These are phyloP conservation scores for Bryoglossum gracile DNA, from an alignment of 495 filamentous ascomycete species.

Conservation along the genomic window DNA sequence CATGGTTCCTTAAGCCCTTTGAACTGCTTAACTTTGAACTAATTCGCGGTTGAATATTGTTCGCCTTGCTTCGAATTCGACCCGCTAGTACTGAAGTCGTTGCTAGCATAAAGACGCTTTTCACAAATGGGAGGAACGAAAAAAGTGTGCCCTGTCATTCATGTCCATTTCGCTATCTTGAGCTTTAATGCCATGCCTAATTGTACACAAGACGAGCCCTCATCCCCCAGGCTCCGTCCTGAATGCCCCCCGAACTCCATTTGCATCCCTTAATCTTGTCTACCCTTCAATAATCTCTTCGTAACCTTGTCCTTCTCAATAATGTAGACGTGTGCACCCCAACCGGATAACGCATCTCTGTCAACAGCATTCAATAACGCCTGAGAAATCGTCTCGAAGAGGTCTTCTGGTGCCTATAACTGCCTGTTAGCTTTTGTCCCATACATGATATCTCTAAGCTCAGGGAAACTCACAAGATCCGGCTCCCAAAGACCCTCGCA, in stretches of 20 bases:
- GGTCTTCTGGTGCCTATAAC: conserved; percentile 72
- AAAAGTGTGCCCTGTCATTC: conserved; percentile 2
- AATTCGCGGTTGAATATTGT: no score
- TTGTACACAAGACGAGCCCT: conserved; percentile 21
- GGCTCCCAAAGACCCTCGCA: conserved; percentile 99
- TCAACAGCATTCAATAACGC: conserved; percentile 94
- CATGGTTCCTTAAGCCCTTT: no score
- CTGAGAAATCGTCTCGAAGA: conserved; percentile 98
- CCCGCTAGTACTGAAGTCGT: no score
- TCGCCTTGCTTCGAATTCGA: no score
- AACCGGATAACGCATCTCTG: conserved; percentile 90
- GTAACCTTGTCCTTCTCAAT: conserved; percentile 99
- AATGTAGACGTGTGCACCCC: conserved; percentile 97
- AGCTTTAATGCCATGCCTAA: conserved; percentile 15
- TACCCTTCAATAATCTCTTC: conserved; percentile 92
- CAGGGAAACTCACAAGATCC: conserved; percentile 60
- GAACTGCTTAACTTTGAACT: no score
- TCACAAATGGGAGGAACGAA: neutral
- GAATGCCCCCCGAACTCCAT: neutral
- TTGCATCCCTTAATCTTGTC: conserved; percentile 41
- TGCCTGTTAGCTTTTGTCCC: conserved; percentile 4
- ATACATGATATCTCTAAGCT: neutral
- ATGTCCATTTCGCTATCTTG: conserved; percentile 11
- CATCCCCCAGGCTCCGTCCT: neutral
- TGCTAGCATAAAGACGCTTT: no score